These are phyloP conservation scores for Rosa lucieae DNA, from an alignment of 306 rosid species.

Conservation along the genomic window DNA sequence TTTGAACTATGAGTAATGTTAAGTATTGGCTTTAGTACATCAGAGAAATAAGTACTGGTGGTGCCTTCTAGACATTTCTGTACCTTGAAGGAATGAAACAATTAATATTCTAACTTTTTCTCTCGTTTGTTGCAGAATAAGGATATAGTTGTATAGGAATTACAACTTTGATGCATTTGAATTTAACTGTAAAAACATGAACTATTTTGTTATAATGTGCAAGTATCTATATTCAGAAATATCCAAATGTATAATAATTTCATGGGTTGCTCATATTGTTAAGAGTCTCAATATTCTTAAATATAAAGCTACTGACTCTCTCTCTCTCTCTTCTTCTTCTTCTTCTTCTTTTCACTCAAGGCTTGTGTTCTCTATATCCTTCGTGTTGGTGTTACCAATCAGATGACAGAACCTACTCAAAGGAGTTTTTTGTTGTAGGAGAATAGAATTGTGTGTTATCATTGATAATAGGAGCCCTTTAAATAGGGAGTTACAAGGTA, in stretches of 20 bases:
- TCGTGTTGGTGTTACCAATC: constrained; percentile 90
- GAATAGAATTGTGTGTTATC: no score
- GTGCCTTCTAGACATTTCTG: neutral
- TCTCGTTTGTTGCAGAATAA: neutral
- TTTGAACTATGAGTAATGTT: neutral
- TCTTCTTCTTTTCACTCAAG: constrained; percentile 32
- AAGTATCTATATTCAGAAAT: neutral
- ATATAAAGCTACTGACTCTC: constrained; percentile 30
- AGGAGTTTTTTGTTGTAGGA: constrained; percentile 51
- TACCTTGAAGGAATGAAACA: constrained; percentile 15
- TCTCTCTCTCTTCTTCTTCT: neutral
- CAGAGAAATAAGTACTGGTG: neutral
- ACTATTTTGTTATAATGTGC: neutral
- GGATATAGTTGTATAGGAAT: neutral
- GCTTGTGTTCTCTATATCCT: constrained; percentile 96
- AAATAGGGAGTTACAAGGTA: no score
- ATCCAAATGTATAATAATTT: neutral
- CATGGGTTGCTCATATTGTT: neutral
- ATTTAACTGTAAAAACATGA: neutral
- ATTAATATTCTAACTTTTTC: neutral
- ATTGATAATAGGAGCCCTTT: no score
- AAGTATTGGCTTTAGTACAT: neutral
- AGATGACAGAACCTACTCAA: constrained; percentile 94
- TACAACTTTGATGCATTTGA: constrained; percentile 8
- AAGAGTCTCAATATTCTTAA: neutral